Evolutionary conservation across 2,329 filamentous ascomycete species (phyloP), one percentile per base, ranked within the genome.

Genomic region (Tolypocladium amazonense): DNA sequence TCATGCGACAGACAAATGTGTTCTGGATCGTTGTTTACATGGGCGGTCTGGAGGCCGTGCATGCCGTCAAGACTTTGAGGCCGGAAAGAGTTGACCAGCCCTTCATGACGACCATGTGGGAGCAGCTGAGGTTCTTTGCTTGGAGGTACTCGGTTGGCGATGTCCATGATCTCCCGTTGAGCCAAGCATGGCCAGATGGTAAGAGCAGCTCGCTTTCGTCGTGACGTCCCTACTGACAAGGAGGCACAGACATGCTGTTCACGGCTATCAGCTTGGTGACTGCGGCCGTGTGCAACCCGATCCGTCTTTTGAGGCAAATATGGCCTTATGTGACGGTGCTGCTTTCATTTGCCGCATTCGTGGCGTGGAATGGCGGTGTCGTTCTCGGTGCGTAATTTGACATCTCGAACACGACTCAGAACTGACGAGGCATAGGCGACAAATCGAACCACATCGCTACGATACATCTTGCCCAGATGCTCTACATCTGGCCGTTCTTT

Each of bases 371-470:
- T 67, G 88, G 89, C 8, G 88, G 92, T 14, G 93, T 99, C 23
- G 94, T 97, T 1, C 83, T 99, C 3, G 92, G 90, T 89, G 76
- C 65, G 78, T 63, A 30, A 4, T 2, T 12, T n/a, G 6, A n/a
- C 20, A 33, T 45, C 1, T 1, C 37, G 14, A 9, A 27, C 20
- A 18, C 18, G 5, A 8, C 20, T 25, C 38, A 2, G 25, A 27
- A 18, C 47, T 61, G 47, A 60, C 54, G 1, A 37, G n/a, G 6
- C 18, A 4, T 59, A 91, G 90, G 92, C 43, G 94, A 99, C 74
- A 97, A 97, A 75, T 88, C 90, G 33, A 97, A 96, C 69, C 94
- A 99, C 69, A 81, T 94, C 38, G 92, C 92, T 0, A 94, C 92
- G 1, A 77, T 97, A 15, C 93, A 99, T 69, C 76, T 94, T 6